phyloP scores from a whole-genome alignment of 306 rosid genomes.

The Glycine soja region DNA sequence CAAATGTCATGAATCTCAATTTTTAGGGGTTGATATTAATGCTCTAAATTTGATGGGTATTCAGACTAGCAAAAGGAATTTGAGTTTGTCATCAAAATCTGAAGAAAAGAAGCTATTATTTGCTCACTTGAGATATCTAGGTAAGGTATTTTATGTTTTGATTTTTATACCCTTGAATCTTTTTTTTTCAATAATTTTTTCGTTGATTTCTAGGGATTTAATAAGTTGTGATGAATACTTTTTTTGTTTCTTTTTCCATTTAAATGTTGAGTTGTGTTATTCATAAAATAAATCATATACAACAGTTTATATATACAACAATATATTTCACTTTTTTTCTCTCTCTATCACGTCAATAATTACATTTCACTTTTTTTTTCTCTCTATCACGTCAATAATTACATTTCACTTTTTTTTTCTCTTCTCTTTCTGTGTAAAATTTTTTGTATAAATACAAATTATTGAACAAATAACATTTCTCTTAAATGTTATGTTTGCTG shows the following conservation, averaged over 20 bases:
- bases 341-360: too few relatives aligned
- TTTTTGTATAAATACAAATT: background rate
- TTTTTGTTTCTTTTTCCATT: background rate
- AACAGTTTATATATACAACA: background rate
- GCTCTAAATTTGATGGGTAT: too few relatives aligned
- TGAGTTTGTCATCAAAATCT: too few relatives aligned
- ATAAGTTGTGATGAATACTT: background rate
- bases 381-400: too few relatives aligned
- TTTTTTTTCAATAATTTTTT: too few relatives aligned
- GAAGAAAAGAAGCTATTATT: too few relatives aligned
- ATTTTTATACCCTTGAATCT: too few relatives aligned
- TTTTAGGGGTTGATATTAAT: background rate
- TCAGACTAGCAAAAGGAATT: background rate
- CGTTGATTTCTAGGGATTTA: too few relatives aligned
- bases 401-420: background rate
- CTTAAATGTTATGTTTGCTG: background rate
- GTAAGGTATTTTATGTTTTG: too few relatives aligned
- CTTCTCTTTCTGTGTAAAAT: background rate
- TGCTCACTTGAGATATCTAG: too few relatives aligned
- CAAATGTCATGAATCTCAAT: background rate
- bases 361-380: too few relatives aligned
- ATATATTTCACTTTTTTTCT: too few relatives aligned
- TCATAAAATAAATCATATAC: background rate
- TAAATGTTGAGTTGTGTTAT: background rate
- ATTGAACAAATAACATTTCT: background rate